Evolutionary conservation across 352 stramenopile genomes (phyloP).

Genomic region (Stramenopiles sp.): DNA sequence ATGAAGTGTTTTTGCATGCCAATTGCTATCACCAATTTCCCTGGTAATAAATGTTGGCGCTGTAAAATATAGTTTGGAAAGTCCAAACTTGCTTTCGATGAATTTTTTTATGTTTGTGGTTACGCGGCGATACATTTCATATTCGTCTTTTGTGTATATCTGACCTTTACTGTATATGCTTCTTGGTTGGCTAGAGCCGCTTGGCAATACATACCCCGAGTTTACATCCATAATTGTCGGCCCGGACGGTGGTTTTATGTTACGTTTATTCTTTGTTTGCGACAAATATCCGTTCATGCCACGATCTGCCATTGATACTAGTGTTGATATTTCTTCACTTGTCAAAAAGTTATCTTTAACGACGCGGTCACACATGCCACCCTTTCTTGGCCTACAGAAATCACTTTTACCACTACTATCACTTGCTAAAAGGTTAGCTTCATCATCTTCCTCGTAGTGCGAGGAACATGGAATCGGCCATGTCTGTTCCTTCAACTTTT

Average conservation of each 20-base stretch:
- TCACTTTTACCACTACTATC: too few species aligned
- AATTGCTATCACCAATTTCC: constrained; percentile 52
- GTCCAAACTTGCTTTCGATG: constrained; percentile 49
- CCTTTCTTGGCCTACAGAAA: background rate
- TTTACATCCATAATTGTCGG: constrained; percentile 78
- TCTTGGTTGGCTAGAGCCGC: background rate
- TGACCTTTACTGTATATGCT: background rate
- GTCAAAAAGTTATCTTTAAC: constrained; percentile 48
- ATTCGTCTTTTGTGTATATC: constrained; percentile 6
- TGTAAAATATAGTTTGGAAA: constrained; percentile 63
- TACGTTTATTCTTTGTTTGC: constrained; percentile 12
- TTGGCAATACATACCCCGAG: constrained; percentile 26
- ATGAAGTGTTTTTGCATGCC: constrained; percentile 49
- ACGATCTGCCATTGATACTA: constrained; percentile 51
- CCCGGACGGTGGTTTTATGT: constrained; percentile 36
- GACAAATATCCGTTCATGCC: constrained; percentile 55
- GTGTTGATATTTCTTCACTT: constrained; percentile 36
- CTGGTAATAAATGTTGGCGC: constrained; percentile 73
- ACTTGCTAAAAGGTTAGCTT: too few species aligned
- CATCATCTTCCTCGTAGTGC: too few species aligned
- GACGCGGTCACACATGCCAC: constrained; percentile 37
- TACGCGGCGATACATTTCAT: constrained; percentile 22
- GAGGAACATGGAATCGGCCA: too few species aligned
- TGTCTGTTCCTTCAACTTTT: too few species aligned
- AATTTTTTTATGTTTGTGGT: constrained; percentile 50